Conservation (phyloP, 768 basidiomycete species). For the Rhodosporidiobolus sp. region DNA sequence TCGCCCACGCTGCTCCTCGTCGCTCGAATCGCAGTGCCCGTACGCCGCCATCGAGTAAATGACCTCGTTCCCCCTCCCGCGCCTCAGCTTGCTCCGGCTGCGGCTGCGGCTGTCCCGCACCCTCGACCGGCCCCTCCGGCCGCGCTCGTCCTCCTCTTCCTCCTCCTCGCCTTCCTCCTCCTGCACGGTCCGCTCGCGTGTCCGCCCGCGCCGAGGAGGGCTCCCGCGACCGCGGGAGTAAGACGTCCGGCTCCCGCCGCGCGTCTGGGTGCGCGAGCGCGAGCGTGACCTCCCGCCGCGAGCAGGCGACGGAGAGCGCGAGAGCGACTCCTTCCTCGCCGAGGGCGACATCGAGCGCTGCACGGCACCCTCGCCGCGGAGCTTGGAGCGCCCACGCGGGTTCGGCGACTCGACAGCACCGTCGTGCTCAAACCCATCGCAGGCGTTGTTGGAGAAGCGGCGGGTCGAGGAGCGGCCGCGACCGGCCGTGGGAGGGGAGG, state of each 20-base stretch:
- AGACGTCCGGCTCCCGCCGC: constrained; percentile 1
- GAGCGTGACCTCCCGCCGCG: neutral
- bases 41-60: constrained; percentile 20
- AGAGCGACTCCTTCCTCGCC: constrained; percentile 2
- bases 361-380: constrained; percentile 16
- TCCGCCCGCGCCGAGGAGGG: constrained; percentile 12
- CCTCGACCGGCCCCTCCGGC: neutral
- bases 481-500: constrained; percentile 28
- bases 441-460: neutral
- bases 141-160: constrained; percentile 16
- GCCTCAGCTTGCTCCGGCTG: constrained; percentile 10
- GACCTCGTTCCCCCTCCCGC: constrained; percentile 28
- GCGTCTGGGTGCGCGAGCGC: neutral
- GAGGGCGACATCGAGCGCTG: constrained; percentile 8
- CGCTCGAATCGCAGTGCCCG: constrained; percentile 20
- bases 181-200: constrained; percentile 13
- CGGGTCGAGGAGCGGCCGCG: constrained; percentile 28
- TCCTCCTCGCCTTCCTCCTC: neutral
- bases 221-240: constrained; percentile 8
- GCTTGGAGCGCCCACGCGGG: constrained; percentile 15
- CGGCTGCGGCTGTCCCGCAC: neutral
- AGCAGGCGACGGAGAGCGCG: neutral
- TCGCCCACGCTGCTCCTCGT: constrained; percentile 7
- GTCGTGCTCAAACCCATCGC: neutral
- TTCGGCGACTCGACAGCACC: neutral